Conservation (phyloP, 805 yeast species). For the Danielozyma ontarioensis region DNA sequence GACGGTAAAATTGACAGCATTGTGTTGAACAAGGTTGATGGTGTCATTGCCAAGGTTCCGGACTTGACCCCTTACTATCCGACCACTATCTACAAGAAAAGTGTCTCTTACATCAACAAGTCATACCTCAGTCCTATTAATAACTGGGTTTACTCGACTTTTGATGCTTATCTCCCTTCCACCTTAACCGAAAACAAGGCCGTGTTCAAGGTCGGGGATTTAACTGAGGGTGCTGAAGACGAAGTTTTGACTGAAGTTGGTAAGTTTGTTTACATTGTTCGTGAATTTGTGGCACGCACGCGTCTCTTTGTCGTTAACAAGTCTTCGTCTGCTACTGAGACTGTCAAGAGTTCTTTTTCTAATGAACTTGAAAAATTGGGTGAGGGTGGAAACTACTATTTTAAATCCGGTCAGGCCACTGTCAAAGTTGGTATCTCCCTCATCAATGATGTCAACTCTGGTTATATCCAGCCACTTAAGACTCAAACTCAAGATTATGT, state of each 20-base stretch:
- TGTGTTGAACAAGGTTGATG: slow-evolving; percentile 20
- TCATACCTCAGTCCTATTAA: slow-evolving; percentile 8
- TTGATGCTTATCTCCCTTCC: slow-evolving; percentile 21
- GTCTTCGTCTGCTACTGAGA: slow-evolving; percentile 22
- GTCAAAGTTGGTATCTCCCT: slow-evolving; percentile 29
- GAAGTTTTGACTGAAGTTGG: slow-evolving; percentile 14
- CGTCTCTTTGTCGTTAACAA: no score
- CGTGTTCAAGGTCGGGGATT: slow-evolving; percentile 17
- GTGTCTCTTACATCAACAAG: slow-evolving; percentile 4
- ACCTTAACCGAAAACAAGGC: slow-evolving; percentile 21
- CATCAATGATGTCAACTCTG: slow-evolving; percentile 27
- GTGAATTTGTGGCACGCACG: slow-evolving; percentile 16
- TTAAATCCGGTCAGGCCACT: slow-evolving; percentile 30
- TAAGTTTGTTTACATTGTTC: slow-evolving; percentile 16
- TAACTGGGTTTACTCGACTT: slow-evolving; percentile 10
- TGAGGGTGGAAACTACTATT: slow-evolving; percentile 20
- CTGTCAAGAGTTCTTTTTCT: slow-evolving; percentile 29
- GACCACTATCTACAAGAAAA: slow-evolving; percentile 5
- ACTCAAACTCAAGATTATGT: slow-evolving; percentile 36
- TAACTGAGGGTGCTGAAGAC: slow-evolving; percentile 7
- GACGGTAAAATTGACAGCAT: slow-evolving; percentile 20
- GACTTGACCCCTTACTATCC: slow-evolving; percentile 8
- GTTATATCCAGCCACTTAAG: slow-evolving; percentile 35
- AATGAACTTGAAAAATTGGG: slow-evolving; percentile 21
- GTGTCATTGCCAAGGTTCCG: slow-evolving; percentile 7